Evolutionary conservation across 2,329 filamentous ascomycete genomes (phyloP), one percentile per base, ranked within the genome.

Genomic region (Trichoderma sp.): DNA sequence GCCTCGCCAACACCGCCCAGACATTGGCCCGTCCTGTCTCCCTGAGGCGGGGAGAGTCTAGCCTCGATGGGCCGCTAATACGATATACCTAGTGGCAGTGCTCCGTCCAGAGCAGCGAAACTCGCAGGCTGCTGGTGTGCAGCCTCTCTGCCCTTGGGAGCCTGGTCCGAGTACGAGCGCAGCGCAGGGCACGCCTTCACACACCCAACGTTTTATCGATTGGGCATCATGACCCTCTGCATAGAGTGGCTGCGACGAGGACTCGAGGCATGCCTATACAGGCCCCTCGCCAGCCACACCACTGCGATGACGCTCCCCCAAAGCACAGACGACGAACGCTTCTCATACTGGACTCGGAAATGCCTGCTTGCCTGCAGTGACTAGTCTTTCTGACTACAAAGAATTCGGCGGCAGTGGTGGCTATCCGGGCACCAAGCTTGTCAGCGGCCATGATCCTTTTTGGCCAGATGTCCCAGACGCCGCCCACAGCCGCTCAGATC

Each of bases 401-500:
- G 10, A 49, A 49, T 24, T 49, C 18, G 11, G n/a, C 24, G 21
- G 21, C 18, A 4, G n/a, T n/a, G 18, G 39, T 43, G 39, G 39
- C 5, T 24, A 49, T 49, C 46, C 46, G 39, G 46, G 46, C 46
- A 43, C 37, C 34, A 43, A 39, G 30, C 49, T 64, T 30, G 52
- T 52, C 60, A 28, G 43, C 59, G 26, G 37, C 34, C 59, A 26
- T 55, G 24, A 26, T 55, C 21, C 24, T 28, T 32, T 56, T 34
- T 55, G 54, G 63, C 63, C 63, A 66, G 63, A 66, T 51, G 34
- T 34, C 37, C 61, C 61, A 37, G 49, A 59, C 39, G 54, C 54
- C 49, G 60, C 60, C 49, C 52, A 18, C 63, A 30, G 52, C 39
- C 63, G 46, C 28, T 14, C 63, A 21, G 52, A 58, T 59, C 63